Evolutionary conservation across 108 stramenopile species (phyloP), one percentile per base, ranked within the genome.

Genomic region (Ochromonas danica): DNA sequence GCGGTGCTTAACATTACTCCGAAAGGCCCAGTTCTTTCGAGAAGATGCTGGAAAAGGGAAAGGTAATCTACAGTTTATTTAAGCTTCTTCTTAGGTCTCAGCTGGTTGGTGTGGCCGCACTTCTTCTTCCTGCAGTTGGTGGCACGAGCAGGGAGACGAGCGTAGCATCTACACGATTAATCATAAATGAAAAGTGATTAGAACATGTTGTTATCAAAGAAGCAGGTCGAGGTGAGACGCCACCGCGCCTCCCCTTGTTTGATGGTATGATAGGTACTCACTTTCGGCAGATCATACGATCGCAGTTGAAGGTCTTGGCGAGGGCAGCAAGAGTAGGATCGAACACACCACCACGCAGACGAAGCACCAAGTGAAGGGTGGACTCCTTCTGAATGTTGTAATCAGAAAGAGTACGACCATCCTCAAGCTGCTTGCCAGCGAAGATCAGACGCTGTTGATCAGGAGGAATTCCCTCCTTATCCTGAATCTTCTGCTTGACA

Each of bases 91-190:
- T 99, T 99, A 86, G 95, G 95, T 87, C 99, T 94, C 60, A 99
- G 91, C 91, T 99, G 97, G 62, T 89, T 89, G 57, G 97, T 96
- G 90, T 97, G 99, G 80, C 99, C 99, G 81, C 99, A 99, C 93
- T 98, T 98, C 94, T 97, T 99, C 96, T 99, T 99, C 82, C 99
- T 93, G 93, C 99, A 99, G 90, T 99, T 99, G 71, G 89, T 96
- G 72, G 99, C 99, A 71, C 93, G 94, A 38, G 99, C 97, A 22
- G 99, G 99, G 72, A 99, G 95, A 85, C 99, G 94, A 40, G 99
- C 99, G 84, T 99, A 99, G 91, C 99, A 99, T 88, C 83, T 87
- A 36, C 63, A 67, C 17, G 17, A 14, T 14, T 6, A 36, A 31
- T 10, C 3, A 36, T 35, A 31, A 67, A 67, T 10, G 25, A 28